Evolutionary conservation across 2,329 filamentous ascomycete species (phyloP).

Genomic region (Dactylellina haptotyla): DNA sequence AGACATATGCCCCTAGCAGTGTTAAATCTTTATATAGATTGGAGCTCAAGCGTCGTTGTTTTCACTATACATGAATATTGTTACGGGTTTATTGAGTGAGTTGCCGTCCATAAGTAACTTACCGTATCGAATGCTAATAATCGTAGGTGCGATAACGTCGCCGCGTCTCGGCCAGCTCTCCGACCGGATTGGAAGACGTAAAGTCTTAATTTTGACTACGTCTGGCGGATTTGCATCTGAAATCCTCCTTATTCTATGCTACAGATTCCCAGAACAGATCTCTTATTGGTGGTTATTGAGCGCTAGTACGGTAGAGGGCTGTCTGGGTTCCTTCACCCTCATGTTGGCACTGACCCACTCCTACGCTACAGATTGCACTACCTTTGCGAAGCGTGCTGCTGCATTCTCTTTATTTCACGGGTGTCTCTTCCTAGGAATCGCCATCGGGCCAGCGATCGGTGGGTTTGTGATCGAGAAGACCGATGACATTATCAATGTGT

Average conservation of each 20-base stretch:
- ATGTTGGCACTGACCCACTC: slow-evolving; percentile 82
- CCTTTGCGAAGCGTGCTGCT: slow-evolving; percentile 80
- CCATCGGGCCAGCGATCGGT: slow-evolving; percentile 82
- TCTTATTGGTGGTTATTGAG: slow-evolving; percentile 82
- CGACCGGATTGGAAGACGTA: slow-evolving; percentile 83
- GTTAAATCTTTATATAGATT: slow-evolving; percentile 61
- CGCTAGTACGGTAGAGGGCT: slow-evolving; percentile 80
- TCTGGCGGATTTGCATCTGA: slow-evolving; percentile 79
- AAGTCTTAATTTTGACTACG: slow-evolving; percentile 77
- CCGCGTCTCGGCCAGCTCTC: slow-evolving; percentile 86
- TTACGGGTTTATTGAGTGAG: slow-evolving; percentile 74
- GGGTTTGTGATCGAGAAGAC: slow-evolving; percentile 82
- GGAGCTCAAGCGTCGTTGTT: slow-evolving; percentile 81
- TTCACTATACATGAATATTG: slow-evolving; percentile 77
- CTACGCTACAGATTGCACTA: slow-evolving; percentile 88
- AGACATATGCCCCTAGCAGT: neutral
- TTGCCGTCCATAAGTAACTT: neutral
- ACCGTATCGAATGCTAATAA: neutral
- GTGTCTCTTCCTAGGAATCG: slow-evolving; percentile 87
- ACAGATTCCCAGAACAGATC: slow-evolving; percentile 76
- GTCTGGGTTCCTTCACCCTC: slow-evolving; percentile 88
- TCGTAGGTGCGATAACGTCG: slow-evolving; percentile 74
- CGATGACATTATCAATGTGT: slow-evolving; percentile 79
- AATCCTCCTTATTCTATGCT: slow-evolving; percentile 79
- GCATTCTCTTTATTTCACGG: slow-evolving; percentile 91